Percentiles rank a stretch among this genome's conserved stretches.
Conservation (phyloP, 2,329 filamentous ascomycete genomes). For the Aspergillus unguis region DNA sequence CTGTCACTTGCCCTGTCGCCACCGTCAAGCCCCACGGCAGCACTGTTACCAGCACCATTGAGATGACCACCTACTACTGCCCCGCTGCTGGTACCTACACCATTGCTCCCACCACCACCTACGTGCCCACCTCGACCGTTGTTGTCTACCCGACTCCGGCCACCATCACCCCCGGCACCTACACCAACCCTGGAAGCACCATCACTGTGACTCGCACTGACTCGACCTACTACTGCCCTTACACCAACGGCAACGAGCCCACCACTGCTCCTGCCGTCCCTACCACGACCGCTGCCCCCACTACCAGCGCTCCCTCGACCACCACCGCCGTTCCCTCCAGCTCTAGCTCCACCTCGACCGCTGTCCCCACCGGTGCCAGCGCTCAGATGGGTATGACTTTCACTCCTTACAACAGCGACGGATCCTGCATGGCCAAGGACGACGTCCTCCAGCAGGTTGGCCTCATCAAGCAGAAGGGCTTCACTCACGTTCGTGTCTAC, state of each 20-base stretch:
- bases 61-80: constrained; percentile 70
- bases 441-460: constrained; percentile 60
- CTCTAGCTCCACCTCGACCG: constrained; percentile 15
- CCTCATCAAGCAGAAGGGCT: constrained; percentile 62
- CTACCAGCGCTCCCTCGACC: constrained; percentile 22
- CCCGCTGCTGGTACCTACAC: constrained; percentile 72
- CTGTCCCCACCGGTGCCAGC: constrained; percentile 21
- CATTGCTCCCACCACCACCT: constrained; percentile 65
- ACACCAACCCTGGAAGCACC: constrained; percentile 64
- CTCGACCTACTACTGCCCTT: constrained; percentile 69
- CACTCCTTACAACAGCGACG: constrained; percentile 64
- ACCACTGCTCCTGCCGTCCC: constrained; percentile 29
- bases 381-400: constrained; percentile 69
- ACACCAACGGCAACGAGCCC: constrained; percentile 45
- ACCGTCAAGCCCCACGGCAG: constrained; percentile 57
- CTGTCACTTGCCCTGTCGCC: constrained; percentile 67
- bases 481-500: constrained; percentile 76
- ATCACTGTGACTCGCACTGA: constrained; percentile 68
- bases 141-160: constrained; percentile 63
- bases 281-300: constrained; percentile 26
- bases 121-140: constrained; percentile 52
- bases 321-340: constrained; percentile 24
- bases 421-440: constrained; percentile 61
- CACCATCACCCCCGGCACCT: constrained; percentile 66
- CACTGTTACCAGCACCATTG: constrained; percentile 64